These are phyloP conservation scores for Cercospora janseana DNA, from an alignment of 2,329 filamentous ascomycete genomes.

Conservation along the genomic window DNA sequence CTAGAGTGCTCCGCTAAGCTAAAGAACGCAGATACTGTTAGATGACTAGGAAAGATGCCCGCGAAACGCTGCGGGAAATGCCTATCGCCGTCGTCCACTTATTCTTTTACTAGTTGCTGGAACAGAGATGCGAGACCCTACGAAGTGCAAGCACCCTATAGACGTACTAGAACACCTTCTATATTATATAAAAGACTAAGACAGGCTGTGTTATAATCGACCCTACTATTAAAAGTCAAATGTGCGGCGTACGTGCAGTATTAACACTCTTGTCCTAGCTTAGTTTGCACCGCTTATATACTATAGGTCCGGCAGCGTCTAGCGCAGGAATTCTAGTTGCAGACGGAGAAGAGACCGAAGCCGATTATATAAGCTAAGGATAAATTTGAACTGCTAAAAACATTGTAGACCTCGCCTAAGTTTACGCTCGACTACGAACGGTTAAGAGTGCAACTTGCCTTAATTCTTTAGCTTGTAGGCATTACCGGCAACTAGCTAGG, in stretches of 20 bases:
- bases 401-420: constrained; percentile 20
- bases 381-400: constrained; percentile 26
- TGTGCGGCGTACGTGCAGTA: constrained; percentile 4
- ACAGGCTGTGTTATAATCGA: constrained; percentile 1
- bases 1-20: background rate
- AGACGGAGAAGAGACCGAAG: constrained; percentile 24
- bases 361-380: constrained; percentile 16
- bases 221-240: constrained; percentile 1
- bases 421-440: constrained; percentile 21
- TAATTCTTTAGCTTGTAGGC: constrained; percentile 18
- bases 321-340: constrained; percentile 19
- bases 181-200: background rate
- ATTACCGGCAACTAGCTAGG: constrained; percentile 21
- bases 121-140: constrained; percentile 2
- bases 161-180: constrained; percentile 7
- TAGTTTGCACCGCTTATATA: background rate
- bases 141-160: constrained; percentile 2
- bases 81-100: background rate
- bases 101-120: constrained; percentile 8
- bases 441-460: constrained; percentile 19
- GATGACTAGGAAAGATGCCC: constrained; percentile 6
- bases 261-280: background rate
- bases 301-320: constrained; percentile 3
- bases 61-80: background rate
- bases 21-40: background rate